Evolutionary conservation across 345 rosid species (phyloP).

Genomic region (Acer negundo): DNA sequence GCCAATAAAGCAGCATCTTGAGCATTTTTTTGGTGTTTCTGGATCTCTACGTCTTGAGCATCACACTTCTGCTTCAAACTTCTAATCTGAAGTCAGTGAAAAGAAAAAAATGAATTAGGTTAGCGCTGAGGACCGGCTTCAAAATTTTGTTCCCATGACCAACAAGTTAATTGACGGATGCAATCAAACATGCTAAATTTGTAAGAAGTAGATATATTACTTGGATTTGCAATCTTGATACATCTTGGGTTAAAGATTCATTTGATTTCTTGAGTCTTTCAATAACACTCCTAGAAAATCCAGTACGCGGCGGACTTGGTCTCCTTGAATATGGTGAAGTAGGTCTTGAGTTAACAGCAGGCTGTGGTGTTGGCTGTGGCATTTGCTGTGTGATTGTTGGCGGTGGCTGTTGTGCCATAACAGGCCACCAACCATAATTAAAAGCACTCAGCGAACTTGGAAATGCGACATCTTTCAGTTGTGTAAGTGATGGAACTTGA

Average conservation of each 20-base stretch:
- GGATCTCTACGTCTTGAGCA: constrained; percentile 62
- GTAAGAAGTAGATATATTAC: constrained; percentile 35
- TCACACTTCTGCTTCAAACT: constrained; percentile 66
- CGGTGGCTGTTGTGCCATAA: constrained; percentile 19
- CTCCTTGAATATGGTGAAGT: constrained; percentile 62
- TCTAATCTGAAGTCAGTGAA: constrained; percentile 48
- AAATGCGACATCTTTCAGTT: constrained; percentile 71
- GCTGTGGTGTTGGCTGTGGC: constrained; percentile 37
- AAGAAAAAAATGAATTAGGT: constrained; percentile 15
- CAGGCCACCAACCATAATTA: constrained; percentile 67
- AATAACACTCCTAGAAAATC: constrained; percentile 69
- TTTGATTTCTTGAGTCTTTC: constrained; percentile 89
- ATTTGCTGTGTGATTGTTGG: constrained; percentile 8
- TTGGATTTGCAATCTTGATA: constrained; percentile 69
- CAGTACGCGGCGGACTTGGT: constrained; percentile 75
- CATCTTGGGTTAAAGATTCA: constrained; percentile 76
- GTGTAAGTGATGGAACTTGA: constrained; percentile 67
- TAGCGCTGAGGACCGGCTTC: background rate
- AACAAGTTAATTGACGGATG: constrained; percentile 17
- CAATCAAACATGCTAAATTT: constrained; percentile 16
- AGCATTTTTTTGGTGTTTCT: constrained; percentile 45
- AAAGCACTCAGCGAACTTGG: constrained; percentile 70
- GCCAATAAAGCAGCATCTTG: constrained; percentile 55
- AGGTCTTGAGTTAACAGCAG: constrained; percentile 52
- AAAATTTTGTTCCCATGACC: background rate